Evolutionary conservation across 1,139 yeast genomes (phyloP), one percentile per base, ranked within the genome.

Genomic region (Kodamaea sp.): DNA sequence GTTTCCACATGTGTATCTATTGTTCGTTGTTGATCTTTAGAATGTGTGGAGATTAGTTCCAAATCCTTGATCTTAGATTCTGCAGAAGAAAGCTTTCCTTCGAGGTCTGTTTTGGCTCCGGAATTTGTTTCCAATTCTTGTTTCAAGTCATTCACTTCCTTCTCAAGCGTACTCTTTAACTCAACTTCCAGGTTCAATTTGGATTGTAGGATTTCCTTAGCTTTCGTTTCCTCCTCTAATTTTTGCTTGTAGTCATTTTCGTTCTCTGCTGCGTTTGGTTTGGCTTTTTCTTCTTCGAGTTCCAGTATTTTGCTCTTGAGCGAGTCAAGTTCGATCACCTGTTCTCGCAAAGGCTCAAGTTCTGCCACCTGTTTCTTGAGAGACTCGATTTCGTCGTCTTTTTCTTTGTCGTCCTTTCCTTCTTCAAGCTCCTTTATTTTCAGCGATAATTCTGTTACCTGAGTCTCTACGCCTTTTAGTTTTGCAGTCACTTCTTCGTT

Each of bases 401-500:
- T n/a, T n/a, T n/a, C n/a, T n/a, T n/a, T n/a, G n/a, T n/a, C n/a
- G n/a, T n/a, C n/a, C n/a, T n/a, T 13, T 21, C 24, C 37, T 10
- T 34, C 29, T 19, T 41, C 35, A n/a, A 37, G 26, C 13, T 37
- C 34, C 4, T 27, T 29, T 7, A 46, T 24, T 23, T 44, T 40
- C 18, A 24, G 24, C 7, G 29, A 20, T 4, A 35, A 20, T n/a
- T 31, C 31, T 18, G 10, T 22, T 23, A 16, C 22, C 19, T 39
- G 9, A 15, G 40, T 31, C 20, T 39, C 16, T 4, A 15, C 9
- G 16, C 18, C 11, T 23, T 23, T 23, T 6, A 12, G 22, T 23
- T 23, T 29, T 7, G 19, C 30, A 26, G 11, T 37, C 33, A 31
- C 39, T 39, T 15, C 44, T 12, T 42, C 46, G 24, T 44, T 56